Conservation (phyloP, 2,329 filamentous ascomycete genomes). For the Neurospora sp. region DNA sequence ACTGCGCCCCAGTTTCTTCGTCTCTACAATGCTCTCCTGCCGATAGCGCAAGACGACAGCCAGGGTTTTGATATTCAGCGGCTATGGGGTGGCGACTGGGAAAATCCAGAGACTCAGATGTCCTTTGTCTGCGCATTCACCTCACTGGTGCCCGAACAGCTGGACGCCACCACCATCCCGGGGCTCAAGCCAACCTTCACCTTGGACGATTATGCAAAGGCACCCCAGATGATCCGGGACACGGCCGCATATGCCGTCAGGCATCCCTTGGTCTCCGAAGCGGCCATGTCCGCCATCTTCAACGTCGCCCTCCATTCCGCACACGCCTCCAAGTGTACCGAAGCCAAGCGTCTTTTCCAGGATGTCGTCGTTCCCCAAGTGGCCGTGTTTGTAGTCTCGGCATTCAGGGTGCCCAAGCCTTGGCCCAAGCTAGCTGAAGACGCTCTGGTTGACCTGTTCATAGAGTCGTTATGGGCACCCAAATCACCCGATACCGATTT, state of each 20-base stretch:
- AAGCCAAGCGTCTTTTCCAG: conserved; percentile 56
- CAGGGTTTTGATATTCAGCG: conserved; percentile 70
- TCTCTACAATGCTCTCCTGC: conserved; percentile 69
- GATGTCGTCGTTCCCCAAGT: conserved; percentile 62
- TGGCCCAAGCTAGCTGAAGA: conserved; percentile 68
- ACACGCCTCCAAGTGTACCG: conserved; percentile 49
- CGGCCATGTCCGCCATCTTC: conserved; percentile 64
- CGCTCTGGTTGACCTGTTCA: conserved; percentile 67
- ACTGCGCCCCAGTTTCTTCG: conserved; percentile 71
- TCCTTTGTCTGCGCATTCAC: conserved; percentile 90
- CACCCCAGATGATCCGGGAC: conserved; percentile 38
- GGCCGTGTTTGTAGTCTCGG: conserved; percentile 69
- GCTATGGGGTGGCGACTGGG: conserved; percentile 87
- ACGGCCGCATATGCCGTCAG: conserved; percentile 55
- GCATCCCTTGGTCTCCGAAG: conserved; percentile 80
- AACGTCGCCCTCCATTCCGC: conserved; percentile 52
- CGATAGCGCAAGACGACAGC: conserved; percentile 53
- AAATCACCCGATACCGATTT: conserved; percentile 77
- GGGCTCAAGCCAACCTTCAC: conserved; percentile 70
- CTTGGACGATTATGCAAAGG: conserved; percentile 42
- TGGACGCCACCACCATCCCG: conserved; percentile 79
- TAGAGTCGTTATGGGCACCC: conserved; percentile 58
- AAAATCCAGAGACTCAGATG: conserved; percentile 74
- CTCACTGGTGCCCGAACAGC: conserved; percentile 60
- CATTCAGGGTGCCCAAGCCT: conserved; percentile 65